These are phyloP conservation scores for Craterostigma plantagineum DNA, from an alignment of 257 asterid species.

Conservation along the genomic window DNA sequence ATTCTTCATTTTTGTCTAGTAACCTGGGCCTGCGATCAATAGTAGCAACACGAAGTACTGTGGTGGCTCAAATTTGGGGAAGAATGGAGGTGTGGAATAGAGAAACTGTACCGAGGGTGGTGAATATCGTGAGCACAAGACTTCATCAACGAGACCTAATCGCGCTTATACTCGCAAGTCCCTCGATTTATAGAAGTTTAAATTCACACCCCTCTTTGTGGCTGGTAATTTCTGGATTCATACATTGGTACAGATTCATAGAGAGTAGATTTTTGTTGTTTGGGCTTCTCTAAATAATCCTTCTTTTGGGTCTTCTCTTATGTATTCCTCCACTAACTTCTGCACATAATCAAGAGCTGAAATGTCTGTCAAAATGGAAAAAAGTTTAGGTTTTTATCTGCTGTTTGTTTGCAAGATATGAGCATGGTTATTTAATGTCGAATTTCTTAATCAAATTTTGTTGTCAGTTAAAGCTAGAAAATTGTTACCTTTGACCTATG, in stretches of 20 bases:
- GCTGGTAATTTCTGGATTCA: slow-evolving; percentile 29
- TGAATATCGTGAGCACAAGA: slow-evolving; percentile 64
- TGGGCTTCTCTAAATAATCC: no score
- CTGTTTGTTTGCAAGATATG: not conserved
- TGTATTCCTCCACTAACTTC: no score
- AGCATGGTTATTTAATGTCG: not conserved
- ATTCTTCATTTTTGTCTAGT: no score
- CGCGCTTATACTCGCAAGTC: slow-evolving; percentile 51
- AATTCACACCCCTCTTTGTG: slow-evolving; percentile 58
- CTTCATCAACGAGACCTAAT: slow-evolving; percentile 57
- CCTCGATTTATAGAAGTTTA: slow-evolving; percentile 47
- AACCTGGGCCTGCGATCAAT: no score
- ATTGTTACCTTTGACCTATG: slow-evolving; percentile 11
- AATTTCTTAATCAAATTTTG: not conserved
- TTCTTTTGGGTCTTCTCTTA: no score
- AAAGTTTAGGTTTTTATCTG: not conserved
- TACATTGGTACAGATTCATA: no score
- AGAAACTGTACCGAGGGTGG: slow-evolving; percentile 61
- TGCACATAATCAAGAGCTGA: no score
- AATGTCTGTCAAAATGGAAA: not conserved
- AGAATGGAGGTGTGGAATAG: slow-evolving; percentile 34
- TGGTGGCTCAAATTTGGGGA: slow-evolving; percentile 6
- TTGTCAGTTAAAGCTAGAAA: not conserved
- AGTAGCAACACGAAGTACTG: no score
- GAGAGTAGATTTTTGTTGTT: no score